A percentile compares a stretch with the other conserved stretches of the same genome.
phyloP scores from a whole-genome alignment of 805 yeast species.

The Lipomyces oligophaga region DNA sequence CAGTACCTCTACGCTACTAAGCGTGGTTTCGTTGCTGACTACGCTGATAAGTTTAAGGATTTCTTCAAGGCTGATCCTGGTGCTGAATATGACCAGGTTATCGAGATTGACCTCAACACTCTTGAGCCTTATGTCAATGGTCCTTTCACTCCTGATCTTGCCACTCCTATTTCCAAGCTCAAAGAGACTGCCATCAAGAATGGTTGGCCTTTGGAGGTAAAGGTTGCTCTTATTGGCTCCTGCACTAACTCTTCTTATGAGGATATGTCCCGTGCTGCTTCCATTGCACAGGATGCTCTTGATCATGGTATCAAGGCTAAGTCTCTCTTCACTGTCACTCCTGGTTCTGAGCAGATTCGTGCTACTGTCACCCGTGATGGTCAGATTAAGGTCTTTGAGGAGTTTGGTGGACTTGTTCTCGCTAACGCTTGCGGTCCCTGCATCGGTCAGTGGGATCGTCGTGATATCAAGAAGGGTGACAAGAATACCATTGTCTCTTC shows the following conservation, averaged over 20 bases:
- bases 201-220: slow-evolving; percentile 80
- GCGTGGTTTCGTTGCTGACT: slow-evolving; percentile 76
- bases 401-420: slow-evolving; percentile 84
- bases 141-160: slow-evolving; percentile 97
- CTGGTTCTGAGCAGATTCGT: slow-evolving; percentile 97
- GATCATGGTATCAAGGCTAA: slow-evolving; percentile 83
- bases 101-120: slow-evolving; percentile 80
- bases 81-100: slow-evolving; percentile 85
- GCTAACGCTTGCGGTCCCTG: slow-evolving; percentile 99
- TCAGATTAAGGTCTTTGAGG: slow-evolving; percentile 69
- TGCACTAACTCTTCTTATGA: slow-evolving; percentile 98
- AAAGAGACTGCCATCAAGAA: slow-evolving; percentile 64
- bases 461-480: slow-evolving; percentile 54
- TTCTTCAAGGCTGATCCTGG: slow-evolving; percentile 81
- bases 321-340: slow-evolving; percentile 90
- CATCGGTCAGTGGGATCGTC: slow-evolving; percentile 98
- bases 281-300: slow-evolving; percentile 83
- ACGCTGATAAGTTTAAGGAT: slow-evolving; percentile 60
- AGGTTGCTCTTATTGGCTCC: slow-evolving; percentile 95
- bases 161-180: slow-evolving; percentile 85
- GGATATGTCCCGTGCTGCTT: slow-evolving; percentile 96
- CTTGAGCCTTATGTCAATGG: slow-evolving; percentile 96
- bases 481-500: slow-evolving; percentile 87
- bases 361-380: slow-evolving; percentile 98
- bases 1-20: slow-evolving; percentile 80